Percentiles rank a stretch among this genome's conserved stretches.
Conservation (phyloP, 1,284 basidiomycete genomes). For the Malassezia yamatoensis region DNA sequence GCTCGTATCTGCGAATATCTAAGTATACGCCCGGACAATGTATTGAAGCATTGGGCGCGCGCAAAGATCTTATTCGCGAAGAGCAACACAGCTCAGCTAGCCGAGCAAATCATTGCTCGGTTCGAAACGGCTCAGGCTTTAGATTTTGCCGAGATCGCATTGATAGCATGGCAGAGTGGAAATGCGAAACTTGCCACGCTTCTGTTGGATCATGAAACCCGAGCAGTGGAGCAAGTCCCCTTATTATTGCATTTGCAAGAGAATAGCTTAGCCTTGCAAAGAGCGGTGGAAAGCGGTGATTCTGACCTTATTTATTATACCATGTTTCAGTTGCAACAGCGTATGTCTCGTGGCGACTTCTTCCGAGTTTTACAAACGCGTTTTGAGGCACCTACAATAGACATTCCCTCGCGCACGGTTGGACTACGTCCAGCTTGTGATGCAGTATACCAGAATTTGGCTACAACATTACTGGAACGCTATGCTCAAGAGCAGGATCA, state of each 20-base stretch:
- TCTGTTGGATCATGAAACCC: slow-evolving; percentile 82
- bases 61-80: slow-evolving; percentile 72
- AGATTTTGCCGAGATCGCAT: slow-evolving; percentile 88
- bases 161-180: slow-evolving; percentile 84
- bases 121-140: slow-evolving; percentile 50
- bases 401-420: neutral
- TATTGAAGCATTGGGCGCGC: slow-evolving; percentile 90
- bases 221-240: slow-evolving; percentile 85
- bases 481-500: slow-evolving; percentile 54
- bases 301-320: slow-evolving; percentile 60
- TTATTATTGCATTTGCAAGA: slow-evolving; percentile 87
- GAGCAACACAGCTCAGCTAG: slow-evolving; percentile 55
- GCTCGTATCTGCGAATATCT: slow-evolving; percentile 81
- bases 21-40: slow-evolving; percentile 68
- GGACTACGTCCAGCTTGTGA: slow-evolving; percentile 20
- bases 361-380: slow-evolving; percentile 72
- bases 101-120: slow-evolving; percentile 15
- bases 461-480: slow-evolving; percentile 34
- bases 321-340: slow-evolving; percentile 53
- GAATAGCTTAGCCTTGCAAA: slow-evolving; percentile 72
- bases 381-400: neutral
- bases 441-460: slow-evolving; percentile 24
- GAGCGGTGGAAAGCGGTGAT: slow-evolving; percentile 88
- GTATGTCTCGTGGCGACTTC: slow-evolving; percentile 77
- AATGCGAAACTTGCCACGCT: slow-evolving; percentile 72